phyloP scores from a whole-genome alignment of 495 filamentous ascomycete species.

The Entonaema liquescens region DNA sequence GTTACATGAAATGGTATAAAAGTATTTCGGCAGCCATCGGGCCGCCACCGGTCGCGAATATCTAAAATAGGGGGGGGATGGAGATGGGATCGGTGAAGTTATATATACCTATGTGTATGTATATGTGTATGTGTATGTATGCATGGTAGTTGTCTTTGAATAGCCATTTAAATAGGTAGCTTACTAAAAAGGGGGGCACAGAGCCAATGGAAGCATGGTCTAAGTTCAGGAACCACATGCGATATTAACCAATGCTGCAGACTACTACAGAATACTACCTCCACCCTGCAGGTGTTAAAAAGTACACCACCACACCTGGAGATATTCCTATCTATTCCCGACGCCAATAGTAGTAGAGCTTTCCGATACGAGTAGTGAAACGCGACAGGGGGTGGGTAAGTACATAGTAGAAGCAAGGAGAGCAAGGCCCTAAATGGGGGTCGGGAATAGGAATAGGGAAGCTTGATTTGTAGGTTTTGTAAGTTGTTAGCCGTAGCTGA shows the following conservation, averaged over 20 bases:
- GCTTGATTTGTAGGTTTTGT: no score
- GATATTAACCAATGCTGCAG: neutral
- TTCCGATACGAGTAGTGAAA: constrained; percentile 29
- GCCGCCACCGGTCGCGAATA: no score
- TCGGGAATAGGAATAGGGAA: neutral
- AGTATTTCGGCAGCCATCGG: no score
- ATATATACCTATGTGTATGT: no score
- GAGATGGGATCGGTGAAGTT: no score
- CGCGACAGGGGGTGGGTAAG: neutral
- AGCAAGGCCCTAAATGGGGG: neutral
- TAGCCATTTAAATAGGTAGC: no score
- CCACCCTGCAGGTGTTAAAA: neutral
- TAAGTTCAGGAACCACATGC: neutral
- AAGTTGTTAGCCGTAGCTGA: no score
- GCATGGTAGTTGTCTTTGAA: no score
- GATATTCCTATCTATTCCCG: neutral
- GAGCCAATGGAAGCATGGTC: neutral
- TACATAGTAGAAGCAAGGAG: neutral
- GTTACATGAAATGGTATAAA: no score
- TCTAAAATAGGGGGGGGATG: no score
- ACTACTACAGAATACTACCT: neutral
- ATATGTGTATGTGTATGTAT: no score
- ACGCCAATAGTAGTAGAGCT: constrained; percentile 7
- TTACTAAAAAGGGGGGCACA: neutral
- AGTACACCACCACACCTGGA: neutral